These are phyloP conservation scores for Torrubiellomyces zombiae DNA, from an alignment of 2,329 filamentous ascomycete genomes.

Conservation along the genomic window DNA sequence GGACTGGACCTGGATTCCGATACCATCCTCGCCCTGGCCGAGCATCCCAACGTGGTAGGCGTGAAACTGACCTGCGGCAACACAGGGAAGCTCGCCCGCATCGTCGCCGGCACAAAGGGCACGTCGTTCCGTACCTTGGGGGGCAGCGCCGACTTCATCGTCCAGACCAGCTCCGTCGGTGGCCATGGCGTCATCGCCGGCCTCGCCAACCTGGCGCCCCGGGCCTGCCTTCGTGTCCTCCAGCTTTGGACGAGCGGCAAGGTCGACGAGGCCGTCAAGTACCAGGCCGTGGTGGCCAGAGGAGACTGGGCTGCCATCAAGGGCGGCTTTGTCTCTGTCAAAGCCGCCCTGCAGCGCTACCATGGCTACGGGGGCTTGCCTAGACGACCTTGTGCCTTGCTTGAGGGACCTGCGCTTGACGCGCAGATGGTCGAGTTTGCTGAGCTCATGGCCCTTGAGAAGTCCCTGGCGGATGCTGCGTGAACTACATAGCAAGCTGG, in stretches of 20 bases:
- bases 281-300: slow-evolving; percentile 47
- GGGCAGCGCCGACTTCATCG: slow-evolving; percentile 57
- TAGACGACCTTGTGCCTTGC: slow-evolving; percentile 29
- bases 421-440: slow-evolving; percentile 9
- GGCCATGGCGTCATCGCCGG: slow-evolving; percentile 58
- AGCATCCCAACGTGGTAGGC: slow-evolving; percentile 41
- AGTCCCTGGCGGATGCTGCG: no score
- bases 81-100: slow-evolving; percentile 39
- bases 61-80: slow-evolving; percentile 49
- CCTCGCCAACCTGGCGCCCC: slow-evolving; percentile 37
- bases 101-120: slow-evolving; percentile 25
- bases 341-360: slow-evolving; percentile 44
- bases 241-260: slow-evolving; percentile 44
- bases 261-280: slow-evolving; percentile 37
- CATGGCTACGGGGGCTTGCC: slow-evolving; percentile 48
- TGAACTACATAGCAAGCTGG: no score
- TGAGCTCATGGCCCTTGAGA: slow-evolving; percentile 9
- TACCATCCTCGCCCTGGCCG: slow-evolving; percentile 32
- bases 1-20: slow-evolving; percentile 43
- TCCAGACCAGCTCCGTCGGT: slow-evolving; percentile 53
- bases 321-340: slow-evolving; percentile 52
- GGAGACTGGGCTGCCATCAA: slow-evolving; percentile 57
- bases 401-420: slow-evolving; percentile 9
- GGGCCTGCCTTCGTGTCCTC: slow-evolving; percentile 1
- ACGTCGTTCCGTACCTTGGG: slow-evolving; percentile 48